Evolutionary conservation across 192 early-diverging fungal species (phyloP).

Genomic region (Dimargaris cristalligena): DNA sequence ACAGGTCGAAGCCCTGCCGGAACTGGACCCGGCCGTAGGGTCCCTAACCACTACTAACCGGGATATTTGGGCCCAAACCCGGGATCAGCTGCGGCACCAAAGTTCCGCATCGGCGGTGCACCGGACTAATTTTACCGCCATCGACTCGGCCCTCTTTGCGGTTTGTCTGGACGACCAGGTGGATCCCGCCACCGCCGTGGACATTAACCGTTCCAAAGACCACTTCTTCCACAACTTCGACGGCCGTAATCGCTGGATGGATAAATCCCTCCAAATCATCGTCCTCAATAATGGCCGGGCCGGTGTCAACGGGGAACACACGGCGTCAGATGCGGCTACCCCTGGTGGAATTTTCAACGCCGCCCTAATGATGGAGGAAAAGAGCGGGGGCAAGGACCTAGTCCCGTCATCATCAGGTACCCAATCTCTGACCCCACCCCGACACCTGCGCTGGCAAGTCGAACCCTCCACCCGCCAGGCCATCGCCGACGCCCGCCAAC

Average conservation of each 20-base stretch:
- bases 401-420: too few relatives aligned
- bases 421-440: constrained; percentile 33
- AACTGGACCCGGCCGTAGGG: constrained; percentile 49
- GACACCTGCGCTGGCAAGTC: constrained; percentile 55
- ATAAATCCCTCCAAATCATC: constrained; percentile 83
- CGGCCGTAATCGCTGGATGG: constrained; percentile 87
- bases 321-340: constrained; percentile 82
- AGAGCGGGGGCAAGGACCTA: background rate
- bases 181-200: constrained; percentile 36
- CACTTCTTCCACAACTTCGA: constrained; percentile 65
- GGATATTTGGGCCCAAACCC: constrained; percentile 67
- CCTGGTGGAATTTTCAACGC: constrained; percentile 47
- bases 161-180: constrained; percentile 65
- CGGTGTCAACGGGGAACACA: constrained; percentile 91
- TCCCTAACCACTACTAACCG: constrained; percentile 73
- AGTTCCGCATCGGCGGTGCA: constrained; percentile 24
- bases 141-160: constrained; percentile 69
- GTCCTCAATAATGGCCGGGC: constrained; percentile 67
- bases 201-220: constrained; percentile 45
- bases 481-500: constrained; percentile 43
- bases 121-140: constrained; percentile 36
- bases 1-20: constrained; percentile 23
- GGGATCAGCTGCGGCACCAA: constrained; percentile 25
- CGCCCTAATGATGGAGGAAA: constrained; percentile 14
- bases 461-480: constrained; percentile 29